Evolutionary conservation across 2,329 filamentous ascomycete genomes (phyloP).

Genomic region (Lachnellula arida): DNA sequence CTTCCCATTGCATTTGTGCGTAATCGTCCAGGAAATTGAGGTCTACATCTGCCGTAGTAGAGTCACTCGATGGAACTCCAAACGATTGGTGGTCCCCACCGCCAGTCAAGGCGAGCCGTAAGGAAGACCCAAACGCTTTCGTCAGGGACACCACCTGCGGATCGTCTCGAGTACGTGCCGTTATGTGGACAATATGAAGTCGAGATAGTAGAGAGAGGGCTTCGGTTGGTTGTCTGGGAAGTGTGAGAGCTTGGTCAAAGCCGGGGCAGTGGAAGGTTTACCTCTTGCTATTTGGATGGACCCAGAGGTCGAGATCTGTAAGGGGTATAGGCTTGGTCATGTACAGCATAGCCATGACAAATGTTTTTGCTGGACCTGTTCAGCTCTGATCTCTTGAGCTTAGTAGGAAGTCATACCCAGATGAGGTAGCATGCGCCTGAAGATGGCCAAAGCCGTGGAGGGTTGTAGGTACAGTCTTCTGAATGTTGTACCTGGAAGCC

Average conservation of each 20-base stretch:
- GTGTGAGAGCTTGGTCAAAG: slow-evolving; percentile 8
- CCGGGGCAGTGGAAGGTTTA: slow-evolving; percentile 29
- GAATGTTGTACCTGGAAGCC: slow-evolving; percentile 84
- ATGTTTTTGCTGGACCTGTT: slow-evolving; percentile 67
- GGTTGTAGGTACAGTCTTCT: slow-evolving; percentile 92
- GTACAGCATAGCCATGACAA: slow-evolving; percentile 95
- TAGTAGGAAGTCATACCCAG: slow-evolving; percentile 55
- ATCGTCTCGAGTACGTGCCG: slow-evolving; percentile 54
- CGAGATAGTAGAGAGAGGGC: slow-evolving; percentile 75
- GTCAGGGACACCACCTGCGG: slow-evolving; percentile 72
- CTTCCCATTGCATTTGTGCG: slow-evolving; percentile 88
- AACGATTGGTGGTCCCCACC: slow-evolving; percentile 84
- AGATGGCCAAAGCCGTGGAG: slow-evolving; percentile 90
- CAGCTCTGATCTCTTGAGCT: slow-evolving; percentile 12
- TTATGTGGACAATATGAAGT: slow-evolving; percentile 78
- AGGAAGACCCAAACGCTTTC: slow-evolving; percentile 74
- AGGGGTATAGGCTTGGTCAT: slow-evolving; percentile 75
- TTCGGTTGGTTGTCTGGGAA: slow-evolving; percentile 69
- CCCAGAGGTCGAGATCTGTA: slow-evolving; percentile 81
- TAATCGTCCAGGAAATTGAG: slow-evolving; percentile 75
- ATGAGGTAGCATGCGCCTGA: slow-evolving; percentile 93
- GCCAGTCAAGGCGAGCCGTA: slow-evolving; percentile 83
- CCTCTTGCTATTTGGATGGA: slow-evolving; percentile 62
- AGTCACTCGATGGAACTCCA: slow-evolving; percentile 71
- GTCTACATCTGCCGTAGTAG: slow-evolving; percentile 59